Evolutionary conservation across 495 filamentous ascomycete genomes (phyloP).

Genomic region (Pseudotulostoma volvatum): DNA sequence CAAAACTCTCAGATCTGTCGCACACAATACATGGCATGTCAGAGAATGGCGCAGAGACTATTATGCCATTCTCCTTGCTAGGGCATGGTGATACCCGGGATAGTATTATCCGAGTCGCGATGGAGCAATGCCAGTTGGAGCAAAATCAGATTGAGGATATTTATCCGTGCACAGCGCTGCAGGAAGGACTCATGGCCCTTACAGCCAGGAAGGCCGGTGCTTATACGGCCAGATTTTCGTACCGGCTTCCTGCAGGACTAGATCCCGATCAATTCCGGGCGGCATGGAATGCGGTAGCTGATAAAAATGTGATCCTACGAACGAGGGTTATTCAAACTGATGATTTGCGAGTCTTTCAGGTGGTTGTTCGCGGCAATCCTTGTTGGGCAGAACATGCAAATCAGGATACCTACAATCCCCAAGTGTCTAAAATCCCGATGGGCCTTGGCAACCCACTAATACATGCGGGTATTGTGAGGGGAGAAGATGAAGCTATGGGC

Average conservation of each 20-base stretch:
- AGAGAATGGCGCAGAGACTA: not conserved
- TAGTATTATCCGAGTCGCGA: not conserved
- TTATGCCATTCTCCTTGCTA: not conserved
- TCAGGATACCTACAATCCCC: not conserved
- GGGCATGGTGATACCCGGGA: not conserved
- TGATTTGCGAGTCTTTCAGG: conserved; percentile 17
- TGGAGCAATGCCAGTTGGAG: conserved; percentile 10
- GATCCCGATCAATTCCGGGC: conserved; percentile 16
- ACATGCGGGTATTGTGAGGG: not conserved
- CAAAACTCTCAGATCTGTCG: conserved; percentile 21
- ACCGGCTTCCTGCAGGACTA: conserved; percentile 12
- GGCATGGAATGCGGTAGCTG: conserved; percentile 23
- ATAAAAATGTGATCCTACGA: conserved; percentile 20
- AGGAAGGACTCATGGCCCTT: conserved; percentile 40
- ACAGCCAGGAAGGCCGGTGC: conserved; percentile 17
- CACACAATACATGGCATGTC: not conserved
- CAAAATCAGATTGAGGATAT: conserved; percentile 34
- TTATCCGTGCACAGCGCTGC: conserved; percentile 43
- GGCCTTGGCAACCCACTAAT: not conserved
- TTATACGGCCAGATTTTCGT: conserved; percentile 18
- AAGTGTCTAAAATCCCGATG: not conserved
- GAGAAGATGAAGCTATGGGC: not conserved
- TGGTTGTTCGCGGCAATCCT: conserved; percentile 12
- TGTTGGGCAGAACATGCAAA: not conserved
- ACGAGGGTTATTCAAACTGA: conserved; percentile 22